Evolutionary conservation across 805 yeast species (phyloP), one percentile per base, ranked within the genome.

Genomic region (Wickerhamiella siamensis): DNA sequence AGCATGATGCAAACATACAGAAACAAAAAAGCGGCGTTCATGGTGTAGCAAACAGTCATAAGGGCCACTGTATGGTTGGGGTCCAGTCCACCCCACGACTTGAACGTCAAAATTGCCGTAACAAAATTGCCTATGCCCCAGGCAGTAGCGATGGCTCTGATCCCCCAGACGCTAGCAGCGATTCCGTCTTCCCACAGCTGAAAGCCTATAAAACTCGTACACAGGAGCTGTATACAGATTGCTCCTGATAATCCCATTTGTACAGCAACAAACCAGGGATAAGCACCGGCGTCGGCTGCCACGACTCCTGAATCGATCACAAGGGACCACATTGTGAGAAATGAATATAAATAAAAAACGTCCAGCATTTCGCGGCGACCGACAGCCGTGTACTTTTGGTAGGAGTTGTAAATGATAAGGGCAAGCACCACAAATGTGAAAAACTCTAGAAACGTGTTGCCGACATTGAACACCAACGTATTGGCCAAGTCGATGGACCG

Each of bases 181-280:
- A 95, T 79, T 16, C 96, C 96, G 59, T 88, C 98, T 59, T 87
- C 96, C 93, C 95, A 91, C 29, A 87, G 62, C 59, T 86, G 91
- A 59, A 84, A 84, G 16, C 88, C 87, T 16, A 86, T 61, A 4
- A 91, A 56, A 3, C 96, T 95, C 46, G 79, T 78, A 41, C 75
- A 65, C 55, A 82, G 63, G 41, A 88, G 59, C 33, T 80, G 61
- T 66, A 78, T 67, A 54, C 94, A 81, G 27, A 77, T 70, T 0
- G 82, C 78, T 10, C 86, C 75, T 0, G 80, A 70, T 16, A 83
- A 53, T 0, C 88, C 95, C 18, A 79, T 57, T 58, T 88, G 96
- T 5, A 78, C 66, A 12, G 91, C 75, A 4, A 83, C 95, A 57
- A 87, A 81, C 58, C 80, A 86, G 1, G 83, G 80, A 55, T 75